phyloP scores from a whole-genome alignment of 441 rosid genomes.

The Isatis lusitanica region DNA sequence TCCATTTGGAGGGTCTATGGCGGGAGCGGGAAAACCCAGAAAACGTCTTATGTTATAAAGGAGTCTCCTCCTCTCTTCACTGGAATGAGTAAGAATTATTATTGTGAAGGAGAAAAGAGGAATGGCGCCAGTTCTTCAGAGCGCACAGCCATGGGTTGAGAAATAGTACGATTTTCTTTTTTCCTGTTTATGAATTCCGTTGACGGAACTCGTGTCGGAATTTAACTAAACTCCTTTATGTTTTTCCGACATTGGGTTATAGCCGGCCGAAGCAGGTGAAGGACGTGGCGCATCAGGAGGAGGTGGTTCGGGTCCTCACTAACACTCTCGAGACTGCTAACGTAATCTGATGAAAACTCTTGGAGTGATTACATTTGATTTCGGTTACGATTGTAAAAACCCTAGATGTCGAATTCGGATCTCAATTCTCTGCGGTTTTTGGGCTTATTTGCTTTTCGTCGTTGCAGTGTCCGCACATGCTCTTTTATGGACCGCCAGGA shows the following conservation, averaged over 20 bases:
- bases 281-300: conserved; percentile 95
- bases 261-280: conserved; percentile 91
- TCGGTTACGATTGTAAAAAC: conserved; percentile 26
- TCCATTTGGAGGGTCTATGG: not conserved
- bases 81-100: not conserved
- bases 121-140: conserved; percentile 90
- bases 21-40: conserved; percentile 27
- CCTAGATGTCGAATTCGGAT: conserved; percentile 34
- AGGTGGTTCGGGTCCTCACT: conserved; percentile 95
- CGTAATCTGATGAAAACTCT: conserved; percentile 33
- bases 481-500: conserved; percentile 94
- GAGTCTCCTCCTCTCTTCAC: not conserved
- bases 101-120: conserved; percentile 3
- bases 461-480: conserved; percentile 89
- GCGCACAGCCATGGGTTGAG: conserved; percentile 96
- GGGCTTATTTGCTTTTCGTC: not conserved
- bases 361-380: not conserved
- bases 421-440: not conserved
- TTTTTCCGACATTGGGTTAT: conserved; percentile 30
- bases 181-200: not conserved
- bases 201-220: not conserved
- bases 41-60: not conserved
- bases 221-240: not conserved
- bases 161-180: conserved; percentile 58
- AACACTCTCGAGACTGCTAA: conserved; percentile 84